phyloP scores from a whole-genome alignment of 2,329 filamentous ascomycete species.

The Aureobasidium sp. region DNA sequence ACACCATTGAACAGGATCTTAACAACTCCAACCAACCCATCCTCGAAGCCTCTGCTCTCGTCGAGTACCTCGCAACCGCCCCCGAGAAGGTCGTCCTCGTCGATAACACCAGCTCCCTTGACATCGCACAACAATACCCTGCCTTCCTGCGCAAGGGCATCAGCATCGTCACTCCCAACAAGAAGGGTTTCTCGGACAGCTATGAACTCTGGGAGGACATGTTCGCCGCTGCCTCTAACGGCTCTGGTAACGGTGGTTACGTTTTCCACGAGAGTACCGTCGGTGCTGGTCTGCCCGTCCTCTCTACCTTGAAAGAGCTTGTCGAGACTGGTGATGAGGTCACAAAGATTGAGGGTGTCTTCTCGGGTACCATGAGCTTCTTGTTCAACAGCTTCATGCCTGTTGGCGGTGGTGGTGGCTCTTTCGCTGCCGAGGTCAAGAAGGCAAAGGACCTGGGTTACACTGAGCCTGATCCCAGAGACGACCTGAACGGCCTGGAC shows the following conservation, averaged over 20 bases:
- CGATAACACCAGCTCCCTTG: constrained; percentile 91
- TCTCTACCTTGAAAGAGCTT: constrained; percentile 91
- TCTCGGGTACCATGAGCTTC: constrained; percentile 96
- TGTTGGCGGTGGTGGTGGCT: constrained; percentile 63
- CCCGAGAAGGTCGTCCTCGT: constrained; percentile 76
- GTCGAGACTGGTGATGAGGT: constrained; percentile 89
- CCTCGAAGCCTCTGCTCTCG: constrained; percentile 61
- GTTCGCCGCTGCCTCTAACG: constrained; percentile 63
- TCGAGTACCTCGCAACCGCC: constrained; percentile 69
- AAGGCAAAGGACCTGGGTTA: constrained; percentile 91
- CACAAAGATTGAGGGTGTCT: constrained; percentile 90
- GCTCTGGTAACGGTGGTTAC: constrained; percentile 54
- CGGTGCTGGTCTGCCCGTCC: constrained; percentile 85
- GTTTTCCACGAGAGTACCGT: constrained; percentile 95
- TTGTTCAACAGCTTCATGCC: constrained; percentile 97
- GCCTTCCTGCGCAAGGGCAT: constrained; percentile 72
- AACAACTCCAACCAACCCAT: constrained; percentile 57
- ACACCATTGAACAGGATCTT: constrained; percentile 55
- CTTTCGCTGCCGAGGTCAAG: constrained; percentile 85
- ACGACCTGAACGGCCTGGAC: constrained; percentile 81
- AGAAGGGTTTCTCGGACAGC: constrained; percentile 88
- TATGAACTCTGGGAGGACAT: constrained; percentile 82
- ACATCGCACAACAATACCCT: constrained; percentile 78
- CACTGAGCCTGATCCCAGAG: constrained; percentile 79
- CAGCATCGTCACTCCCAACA: constrained; percentile 93